These are phyloP conservation scores for Yarrowia sp. DNA, from an alignment of 805 yeast genomes.

Conservation along the genomic window DNA sequence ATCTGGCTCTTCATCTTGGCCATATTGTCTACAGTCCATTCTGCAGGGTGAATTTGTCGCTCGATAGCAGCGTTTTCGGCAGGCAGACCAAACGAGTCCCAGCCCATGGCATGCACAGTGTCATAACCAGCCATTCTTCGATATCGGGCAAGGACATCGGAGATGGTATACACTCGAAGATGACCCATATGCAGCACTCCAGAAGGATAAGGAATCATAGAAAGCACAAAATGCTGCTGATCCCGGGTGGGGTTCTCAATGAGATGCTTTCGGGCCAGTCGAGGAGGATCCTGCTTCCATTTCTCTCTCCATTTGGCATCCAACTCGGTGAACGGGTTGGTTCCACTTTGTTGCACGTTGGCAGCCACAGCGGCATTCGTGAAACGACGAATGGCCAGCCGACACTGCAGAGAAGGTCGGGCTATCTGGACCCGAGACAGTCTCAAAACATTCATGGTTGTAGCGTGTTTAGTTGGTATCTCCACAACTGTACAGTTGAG, in stretches of 20 bases:
- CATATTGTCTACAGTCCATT: constrained; percentile 86
- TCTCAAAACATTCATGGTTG: constrained; percentile 29
- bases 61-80: constrained; percentile 98
- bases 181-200: constrained; percentile 95
- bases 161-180: constrained; percentile 87
- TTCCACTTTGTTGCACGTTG: not conserved
- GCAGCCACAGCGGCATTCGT: constrained; percentile 37
- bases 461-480: not conserved
- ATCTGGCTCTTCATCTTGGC: constrained; percentile 84
- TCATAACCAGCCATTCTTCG: constrained; percentile 75
- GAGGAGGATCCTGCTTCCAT: constrained; percentile 45
- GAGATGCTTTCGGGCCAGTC: constrained; percentile 33
- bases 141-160: constrained; percentile 82
- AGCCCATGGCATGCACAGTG: constrained; percentile 96
- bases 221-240: constrained; percentile 63
- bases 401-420: constrained; percentile 35
- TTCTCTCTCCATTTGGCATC: constrained; percentile 48
- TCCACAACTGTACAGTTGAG: constrained; percentile 4
- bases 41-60: constrained; percentile 74
- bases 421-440: constrained; percentile 16
- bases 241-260: constrained; percentile 26
- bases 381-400: constrained; percentile 21
- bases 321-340: constrained; percentile 41
- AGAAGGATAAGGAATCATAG: constrained; percentile 97
- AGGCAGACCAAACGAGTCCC: constrained; percentile 99